Percentiles rank a stretch among this genome's conserved stretches.
Evolutionary conservation across 1,284 basidiomycete species (phyloP).

Genomic region (Moesziomyces antarcticus): DNA sequence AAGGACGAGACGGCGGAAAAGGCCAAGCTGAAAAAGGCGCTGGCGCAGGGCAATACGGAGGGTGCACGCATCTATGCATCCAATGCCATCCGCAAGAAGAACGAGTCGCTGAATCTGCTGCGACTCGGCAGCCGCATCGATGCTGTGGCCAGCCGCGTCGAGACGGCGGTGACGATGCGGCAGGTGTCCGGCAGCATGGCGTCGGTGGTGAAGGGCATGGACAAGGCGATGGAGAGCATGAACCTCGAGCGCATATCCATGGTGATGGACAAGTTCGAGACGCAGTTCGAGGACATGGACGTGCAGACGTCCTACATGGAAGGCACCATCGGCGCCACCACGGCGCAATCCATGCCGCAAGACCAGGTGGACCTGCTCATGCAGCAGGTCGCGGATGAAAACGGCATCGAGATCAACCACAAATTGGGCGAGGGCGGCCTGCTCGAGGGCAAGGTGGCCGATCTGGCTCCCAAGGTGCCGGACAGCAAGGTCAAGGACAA

Average conservation of each 20-base stretch:
- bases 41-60: constrained; percentile 95
- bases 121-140: constrained; percentile 77
- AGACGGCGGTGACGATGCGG: constrained; percentile 99
- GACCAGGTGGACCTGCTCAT: constrained; percentile 95
- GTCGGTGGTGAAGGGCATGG: constrained; percentile 96
- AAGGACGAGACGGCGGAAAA: constrained; percentile 66
- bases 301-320: constrained; percentile 99
- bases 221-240: constrained; percentile 99
- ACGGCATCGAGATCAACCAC: constrained; percentile 93
- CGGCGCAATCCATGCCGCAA: constrained; percentile 91
- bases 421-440: constrained; percentile 80
- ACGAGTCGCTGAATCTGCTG: constrained; percentile 82
- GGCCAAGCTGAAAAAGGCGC: constrained; percentile 74
- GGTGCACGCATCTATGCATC: constrained; percentile 98
- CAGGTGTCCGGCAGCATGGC: constrained; percentile 88
- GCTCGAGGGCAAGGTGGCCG: constrained; percentile 72
- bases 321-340: constrained; percentile 91
- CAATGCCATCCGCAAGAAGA: constrained; percentile 99
- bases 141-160: constrained; percentile 93
- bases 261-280: constrained; percentile 99
- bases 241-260: constrained; percentile 96
- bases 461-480: constrained; percentile 47
- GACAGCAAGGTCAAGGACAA: constrained; percentile 39
- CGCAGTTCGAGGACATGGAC: constrained; percentile 95
- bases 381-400: constrained; percentile 95